These are phyloP conservation scores for Parasitella parasitica DNA, from an alignment of 371 early-diverging fungal genomes.

Conservation along the genomic window DNA sequence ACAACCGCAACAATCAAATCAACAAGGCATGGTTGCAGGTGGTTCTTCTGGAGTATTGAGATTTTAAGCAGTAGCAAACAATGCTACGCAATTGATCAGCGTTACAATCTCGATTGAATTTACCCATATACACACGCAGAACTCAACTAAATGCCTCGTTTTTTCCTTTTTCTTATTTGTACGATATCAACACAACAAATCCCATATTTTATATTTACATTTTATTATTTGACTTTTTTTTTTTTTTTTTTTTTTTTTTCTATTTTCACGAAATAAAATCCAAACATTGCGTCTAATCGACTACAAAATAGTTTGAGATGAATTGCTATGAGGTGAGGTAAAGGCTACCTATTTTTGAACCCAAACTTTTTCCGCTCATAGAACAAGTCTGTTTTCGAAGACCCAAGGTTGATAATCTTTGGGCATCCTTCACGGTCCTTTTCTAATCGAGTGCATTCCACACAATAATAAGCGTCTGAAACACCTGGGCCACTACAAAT, in stretches of 20 bases:
- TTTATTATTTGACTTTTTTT: not conserved
- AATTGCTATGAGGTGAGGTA: not conserved
- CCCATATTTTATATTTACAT: not conserved
- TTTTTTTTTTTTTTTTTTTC: too few species aligned
- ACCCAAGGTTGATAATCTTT: conserved; percentile 89
- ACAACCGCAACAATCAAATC: conserved; percentile 13
- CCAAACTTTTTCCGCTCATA: conserved; percentile 96
- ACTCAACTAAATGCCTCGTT: not conserved
- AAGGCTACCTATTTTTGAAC: conserved; percentile 60
- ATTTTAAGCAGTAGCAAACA: conserved; percentile 11
- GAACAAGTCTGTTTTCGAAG: conserved; percentile 84
- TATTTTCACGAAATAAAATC: not conserved
- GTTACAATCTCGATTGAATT: not conserved
- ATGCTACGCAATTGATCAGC: not conserved
- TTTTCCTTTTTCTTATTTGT: conserved; percentile 7
- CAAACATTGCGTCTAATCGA: not conserved
- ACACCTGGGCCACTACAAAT: conserved; percentile 91
- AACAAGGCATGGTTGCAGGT: conserved; percentile 28
- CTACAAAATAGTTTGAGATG: not conserved
- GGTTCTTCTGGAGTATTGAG: conserved; percentile 26
- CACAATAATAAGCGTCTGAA: conserved; percentile 97
- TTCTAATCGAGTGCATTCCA: conserved; percentile 86
- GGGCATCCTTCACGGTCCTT: conserved; percentile 98
- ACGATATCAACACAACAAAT: not conserved
- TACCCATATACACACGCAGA: not conserved